Evolutionary conservation across 208 protist species (phyloP).

Genomic region (Naegleria gruberi): DNA sequence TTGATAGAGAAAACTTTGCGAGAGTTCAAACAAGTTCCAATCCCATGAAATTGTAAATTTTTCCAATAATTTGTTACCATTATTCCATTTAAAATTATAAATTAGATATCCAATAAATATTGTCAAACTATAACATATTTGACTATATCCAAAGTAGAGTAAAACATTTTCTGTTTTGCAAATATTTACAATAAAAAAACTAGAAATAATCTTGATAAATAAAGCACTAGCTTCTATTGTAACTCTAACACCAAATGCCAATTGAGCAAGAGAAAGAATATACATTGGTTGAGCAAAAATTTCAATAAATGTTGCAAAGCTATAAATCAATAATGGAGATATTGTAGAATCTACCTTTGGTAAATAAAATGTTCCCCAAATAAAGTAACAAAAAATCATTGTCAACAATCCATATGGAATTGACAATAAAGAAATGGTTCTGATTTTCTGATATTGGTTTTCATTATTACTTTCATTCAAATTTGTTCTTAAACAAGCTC

Average conservation of each 20-base stretch:
- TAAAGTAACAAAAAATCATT: not conserved
- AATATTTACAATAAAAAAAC: not conserved
- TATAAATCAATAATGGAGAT: conserved; percentile 20
- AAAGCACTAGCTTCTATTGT: conserved; percentile 31
- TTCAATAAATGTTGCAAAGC: conserved; percentile 15
- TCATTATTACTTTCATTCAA: not conserved
- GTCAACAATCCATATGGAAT: not conserved
- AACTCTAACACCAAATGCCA: conserved; percentile 29
- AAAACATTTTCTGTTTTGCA: not conserved
- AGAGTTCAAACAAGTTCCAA: conserved; percentile 23
- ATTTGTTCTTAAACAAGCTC: conserved; percentile 23
- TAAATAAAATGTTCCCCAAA: not conserved
- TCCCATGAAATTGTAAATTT: not conserved
- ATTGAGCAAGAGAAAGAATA: conserved; percentile 30
- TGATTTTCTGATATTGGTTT: not conserved
- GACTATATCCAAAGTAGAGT: not conserved
- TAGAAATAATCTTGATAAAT: conserved; percentile 20
- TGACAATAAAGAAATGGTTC: not conserved
- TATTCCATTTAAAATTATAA: not conserved
- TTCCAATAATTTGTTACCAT: not conserved
- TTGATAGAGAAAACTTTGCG: conserved; percentile 57
- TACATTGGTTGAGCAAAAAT: conserved; percentile 35
- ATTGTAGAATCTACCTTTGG: not conserved
- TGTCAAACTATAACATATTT: not conserved
- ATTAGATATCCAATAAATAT: not conserved